Evolutionary conservation across 2,329 filamentous ascomycete species (phyloP).

Genomic region (Nigrograna mackinnonii): DNA sequence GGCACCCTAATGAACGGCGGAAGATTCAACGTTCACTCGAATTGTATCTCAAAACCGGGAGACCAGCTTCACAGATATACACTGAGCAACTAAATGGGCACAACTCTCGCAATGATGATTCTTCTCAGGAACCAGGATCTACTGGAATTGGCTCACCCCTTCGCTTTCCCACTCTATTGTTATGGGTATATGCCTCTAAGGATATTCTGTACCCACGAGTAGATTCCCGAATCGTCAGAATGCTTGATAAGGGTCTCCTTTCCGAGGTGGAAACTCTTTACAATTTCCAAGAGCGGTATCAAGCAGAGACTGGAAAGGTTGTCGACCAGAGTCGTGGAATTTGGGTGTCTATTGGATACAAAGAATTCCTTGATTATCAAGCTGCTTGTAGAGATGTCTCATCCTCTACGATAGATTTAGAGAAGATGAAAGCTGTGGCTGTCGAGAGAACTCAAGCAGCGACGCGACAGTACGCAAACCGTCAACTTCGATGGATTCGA

Average conservation of each 20-base stretch:
- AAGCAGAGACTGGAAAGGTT: slow-evolving; percentile 49
- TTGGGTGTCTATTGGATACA: slow-evolving; percentile 96
- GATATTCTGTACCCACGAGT: slow-evolving; percentile 71
- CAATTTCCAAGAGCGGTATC: slow-evolving; percentile 49
- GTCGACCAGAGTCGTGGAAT: slow-evolving; percentile 82
- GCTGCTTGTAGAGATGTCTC: slow-evolving; percentile 27
- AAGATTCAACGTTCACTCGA: slow-evolving; percentile 90
- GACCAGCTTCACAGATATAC: slow-evolving; percentile 83
- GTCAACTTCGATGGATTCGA: slow-evolving; percentile 85
- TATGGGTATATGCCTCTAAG: slow-evolving; percentile 84
- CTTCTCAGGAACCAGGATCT: slow-evolving; percentile 6
- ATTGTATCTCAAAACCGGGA: slow-evolving; percentile 84
- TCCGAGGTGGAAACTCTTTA: slow-evolving; percentile 62
- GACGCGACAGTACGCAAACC: slow-evolving; percentile 84
- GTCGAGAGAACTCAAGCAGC: slow-evolving; percentile 79
- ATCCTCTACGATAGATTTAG: slow-evolving; percentile 47
- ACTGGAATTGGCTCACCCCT: slow-evolving; percentile 27
- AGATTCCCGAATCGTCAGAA: slow-evolving; percentile 78
- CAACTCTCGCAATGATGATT: slow-evolving; percentile 35
- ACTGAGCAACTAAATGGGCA: too few species aligned
- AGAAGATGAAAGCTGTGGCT: slow-evolving; percentile 60
- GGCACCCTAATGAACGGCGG: slow-evolving; percentile 91
- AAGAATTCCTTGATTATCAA: slow-evolving; percentile 81
- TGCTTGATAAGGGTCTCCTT: slow-evolving; percentile 72
- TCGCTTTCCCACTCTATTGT: slow-evolving; percentile 67